Base-by-base conservation (phyloP, 139 green algal genomes). In the Nannochloris sp. region DNA sequence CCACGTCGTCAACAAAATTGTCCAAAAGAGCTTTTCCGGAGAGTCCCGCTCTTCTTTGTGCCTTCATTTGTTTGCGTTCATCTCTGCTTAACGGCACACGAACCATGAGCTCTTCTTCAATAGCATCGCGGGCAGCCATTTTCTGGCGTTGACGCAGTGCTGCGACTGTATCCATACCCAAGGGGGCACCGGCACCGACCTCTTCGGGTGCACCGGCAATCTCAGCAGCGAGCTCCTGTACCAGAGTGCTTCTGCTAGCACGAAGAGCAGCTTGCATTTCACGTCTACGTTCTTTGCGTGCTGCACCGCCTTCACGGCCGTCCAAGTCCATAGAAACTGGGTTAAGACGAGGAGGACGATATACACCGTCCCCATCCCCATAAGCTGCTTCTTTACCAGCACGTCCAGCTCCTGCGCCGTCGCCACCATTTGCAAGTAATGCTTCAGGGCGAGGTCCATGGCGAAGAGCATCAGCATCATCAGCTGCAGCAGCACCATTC, bases 1-100 rank as follows among this genome's bases (percentile, higher is more conserved):
- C 86, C 51, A 97, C 84, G 57, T 97, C 92, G 64, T 96, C 92
- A 3, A 82, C 84, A 78, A 98, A 96, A 79, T 97, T 92, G 53
- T 93, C 88, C 58, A 96, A 58, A 65, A 90, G 70, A 9, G 56
- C 74, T 32, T 72, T 71, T 33, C 80, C 70, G 1, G 72, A 60
- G 13, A 89, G 69, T 14, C 70, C 82, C 15, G 54, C 68, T 9
- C 81, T 57, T 6, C 69, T 64, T 34, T 77, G 64, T 15, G 71
- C 68, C 64, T 89, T 87, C 32, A 95, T 77, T 51, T 72, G 57
- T 78, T 89, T 88, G 25, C 76, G 76, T 81, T 97, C 88, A 51
- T 87, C 81, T 75, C 84, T 87, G 51, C 57, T 83, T 54, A 96
- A 77, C 2, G 86, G 80, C 74, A 96, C 86, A 14, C 89, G 87